Percentiles rank a stretch among this genome's conserved stretches.
Evolutionary conservation across 345 rosid species (phyloP).

Genomic region (Erysimum cheiranthoides): DNA sequence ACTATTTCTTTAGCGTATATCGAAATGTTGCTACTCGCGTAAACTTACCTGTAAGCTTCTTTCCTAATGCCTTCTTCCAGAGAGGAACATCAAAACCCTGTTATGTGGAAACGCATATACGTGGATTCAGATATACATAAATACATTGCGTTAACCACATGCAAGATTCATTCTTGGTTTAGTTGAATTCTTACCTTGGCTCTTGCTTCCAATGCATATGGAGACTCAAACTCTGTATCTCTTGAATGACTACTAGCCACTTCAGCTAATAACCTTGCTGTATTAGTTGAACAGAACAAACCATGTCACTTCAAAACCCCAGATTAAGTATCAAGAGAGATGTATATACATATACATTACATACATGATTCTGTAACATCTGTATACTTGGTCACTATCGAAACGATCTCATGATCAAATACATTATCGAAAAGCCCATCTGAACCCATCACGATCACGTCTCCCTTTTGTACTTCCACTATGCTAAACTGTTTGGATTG

Average conservation of each 20-base stretch:
- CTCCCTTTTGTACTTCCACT: constrained; percentile 67
- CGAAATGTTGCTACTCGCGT: neutral
- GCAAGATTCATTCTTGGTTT: neutral
- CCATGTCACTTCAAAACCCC: constrained; percentile 17
- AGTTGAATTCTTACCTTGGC: constrained; percentile 53
- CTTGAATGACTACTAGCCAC: constrained; percentile 67
- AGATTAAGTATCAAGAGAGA: constrained; percentile 23
- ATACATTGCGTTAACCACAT: neutral
- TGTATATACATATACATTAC: constrained; percentile 8
- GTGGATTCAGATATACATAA: neutral
- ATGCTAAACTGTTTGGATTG: constrained; percentile 61
- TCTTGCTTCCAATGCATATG: constrained; percentile 84
- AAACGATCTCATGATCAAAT: constrained; percentile 77
- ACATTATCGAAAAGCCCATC: constrained; percentile 92
- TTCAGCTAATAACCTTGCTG: constrained; percentile 84
- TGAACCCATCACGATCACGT: constrained; percentile 79
- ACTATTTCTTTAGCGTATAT: neutral
- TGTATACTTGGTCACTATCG: constrained; percentile 48
- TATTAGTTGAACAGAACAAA: constrained; percentile 42
- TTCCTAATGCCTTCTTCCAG: constrained; percentile 87
- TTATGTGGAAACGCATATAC: neutral
- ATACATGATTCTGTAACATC: constrained; percentile 61
- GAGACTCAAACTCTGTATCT: constrained; percentile 79
- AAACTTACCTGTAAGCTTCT: constrained; percentile 69
- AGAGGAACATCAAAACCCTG: constrained; percentile 84